A percentile compares a stretch with the other conserved stretches of the same genome.
Conservation (phyloP, 805 yeast genomes). For the Debaryomyces hansenii region DNA sequence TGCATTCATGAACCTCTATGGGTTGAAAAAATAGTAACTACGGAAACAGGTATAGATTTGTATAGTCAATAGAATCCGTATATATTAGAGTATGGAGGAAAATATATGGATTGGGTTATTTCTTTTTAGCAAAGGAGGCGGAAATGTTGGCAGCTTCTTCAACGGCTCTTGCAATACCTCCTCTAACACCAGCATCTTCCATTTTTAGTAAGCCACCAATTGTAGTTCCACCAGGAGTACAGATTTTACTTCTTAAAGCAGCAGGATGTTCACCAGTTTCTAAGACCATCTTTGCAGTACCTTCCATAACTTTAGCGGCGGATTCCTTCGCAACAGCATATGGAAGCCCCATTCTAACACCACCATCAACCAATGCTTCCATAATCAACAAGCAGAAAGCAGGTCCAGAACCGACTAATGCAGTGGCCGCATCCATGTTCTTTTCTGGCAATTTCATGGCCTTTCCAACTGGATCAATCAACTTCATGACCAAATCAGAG, state of each 20-base stretch:
- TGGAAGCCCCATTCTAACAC: constrained; percentile 91
- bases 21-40: constrained; percentile 4
- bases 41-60: neutral
- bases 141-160: constrained; percentile 91
- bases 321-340: constrained; percentile 76
- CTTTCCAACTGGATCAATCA: constrained; percentile 66
- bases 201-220: constrained; percentile 90
- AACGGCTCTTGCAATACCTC: constrained; percentile 84
- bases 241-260: constrained; percentile 78
- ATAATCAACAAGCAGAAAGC: constrained; percentile 88
- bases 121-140: constrained; percentile 42
- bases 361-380: constrained; percentile 93
- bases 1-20: constrained; percentile 25
- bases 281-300: constrained; percentile 88
- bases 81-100: neutral
- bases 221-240: constrained; percentile 98
- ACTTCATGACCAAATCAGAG: constrained; percentile 49
- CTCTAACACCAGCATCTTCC: constrained; percentile 89
- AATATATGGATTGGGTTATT: neutral
- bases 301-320: constrained; percentile 92
- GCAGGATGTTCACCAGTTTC: constrained; percentile 87
- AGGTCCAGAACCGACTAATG: constrained; percentile 94
- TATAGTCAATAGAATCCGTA: neutral
- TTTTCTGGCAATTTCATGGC: constrained; percentile 76
- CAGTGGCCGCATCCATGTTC: constrained; percentile 95